A percentile compares a stretch with the other conserved stretches of the same genome.
phyloP scores from a whole-genome alignment of 1,139 yeast genomes.

The Diutina mesorugosa region DNA sequence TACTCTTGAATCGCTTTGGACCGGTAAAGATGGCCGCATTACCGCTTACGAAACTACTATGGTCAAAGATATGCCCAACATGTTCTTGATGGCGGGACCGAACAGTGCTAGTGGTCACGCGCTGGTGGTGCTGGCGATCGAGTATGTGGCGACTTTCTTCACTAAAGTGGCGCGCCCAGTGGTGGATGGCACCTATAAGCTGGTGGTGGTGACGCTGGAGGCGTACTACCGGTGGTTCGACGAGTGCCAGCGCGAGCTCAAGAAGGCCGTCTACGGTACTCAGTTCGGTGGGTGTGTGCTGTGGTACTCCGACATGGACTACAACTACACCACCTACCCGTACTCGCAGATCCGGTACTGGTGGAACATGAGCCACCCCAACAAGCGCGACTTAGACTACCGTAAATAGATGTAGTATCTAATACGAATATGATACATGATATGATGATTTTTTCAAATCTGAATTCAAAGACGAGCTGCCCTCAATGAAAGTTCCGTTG shows the following conservation, averaged over 20 bases:
- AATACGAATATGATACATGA: neutral
- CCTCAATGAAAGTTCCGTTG: neutral
- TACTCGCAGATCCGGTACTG: conserved; percentile 24
- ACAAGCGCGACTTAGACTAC: conserved; percentile 4
- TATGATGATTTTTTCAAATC: neutral
- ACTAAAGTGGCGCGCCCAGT: conserved; percentile 15
- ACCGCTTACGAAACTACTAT: conserved; percentile 14
- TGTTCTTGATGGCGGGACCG: conserved; percentile 27
- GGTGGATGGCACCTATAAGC: conserved; percentile 16
- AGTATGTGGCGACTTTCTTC: conserved; percentile 20
- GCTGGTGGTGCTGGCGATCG: conserved; percentile 29
- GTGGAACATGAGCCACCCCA: conserved; percentile 7
- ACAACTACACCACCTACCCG: conserved; percentile 26
- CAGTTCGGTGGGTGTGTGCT: conserved; percentile 30
- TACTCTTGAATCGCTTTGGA: conserved; percentile 15
- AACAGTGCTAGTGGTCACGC: conserved; percentile 33
- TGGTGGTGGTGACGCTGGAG: conserved; percentile 19
- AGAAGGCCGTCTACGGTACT: conserved; percentile 24
- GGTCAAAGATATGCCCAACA: conserved; percentile 23
- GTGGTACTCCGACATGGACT: conserved; percentile 19
- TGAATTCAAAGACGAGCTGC: no score
- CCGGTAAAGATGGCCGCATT: conserved; percentile 12
- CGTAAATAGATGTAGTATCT: neutral
- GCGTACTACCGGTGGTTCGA: conserved; percentile 25
- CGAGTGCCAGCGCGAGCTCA: conserved; percentile 16